These are phyloP conservation scores for Naganishia randhawae DNA, from an alignment of 768 basidiomycete species.

Conservation along the genomic window DNA sequence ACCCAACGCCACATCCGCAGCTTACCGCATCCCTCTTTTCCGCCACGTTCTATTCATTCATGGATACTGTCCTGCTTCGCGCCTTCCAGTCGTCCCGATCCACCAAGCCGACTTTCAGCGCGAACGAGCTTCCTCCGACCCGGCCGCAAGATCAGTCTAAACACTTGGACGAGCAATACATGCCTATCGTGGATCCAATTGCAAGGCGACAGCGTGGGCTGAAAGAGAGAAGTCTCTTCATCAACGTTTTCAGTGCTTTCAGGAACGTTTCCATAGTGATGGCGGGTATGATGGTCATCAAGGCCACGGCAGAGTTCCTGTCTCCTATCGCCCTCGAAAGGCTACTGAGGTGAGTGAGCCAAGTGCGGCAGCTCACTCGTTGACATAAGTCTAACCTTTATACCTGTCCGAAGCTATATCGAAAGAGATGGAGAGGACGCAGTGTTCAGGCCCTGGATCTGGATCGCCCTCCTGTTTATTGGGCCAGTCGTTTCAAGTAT, in stretches of 20 bases:
- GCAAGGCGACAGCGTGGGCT: slow-evolving; percentile 43
- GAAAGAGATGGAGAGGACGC: slow-evolving; percentile 53
- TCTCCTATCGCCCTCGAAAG: slow-evolving; percentile 52
- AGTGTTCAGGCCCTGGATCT: slow-evolving; percentile 64
- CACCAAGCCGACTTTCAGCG: slow-evolving; percentile 39
- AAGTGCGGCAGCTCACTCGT: slow-evolving; percentile 42
- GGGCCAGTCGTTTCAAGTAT: slow-evolving; percentile 49
- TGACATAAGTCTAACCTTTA: neutral
- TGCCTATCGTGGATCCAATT: slow-evolving; percentile 52
- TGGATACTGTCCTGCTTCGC: slow-evolving; percentile 54
- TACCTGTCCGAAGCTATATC: neutral
- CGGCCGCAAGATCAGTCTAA: slow-evolving; percentile 53
- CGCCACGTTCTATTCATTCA: slow-evolving; percentile 56
- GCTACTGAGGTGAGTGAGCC: slow-evolving; percentile 52
- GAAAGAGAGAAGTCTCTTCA: slow-evolving; percentile 55
- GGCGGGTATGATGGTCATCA: slow-evolving; percentile 25
- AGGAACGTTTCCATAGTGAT: slow-evolving; percentile 34
- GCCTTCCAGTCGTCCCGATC: slow-evolving; percentile 42
- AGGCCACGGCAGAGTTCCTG: slow-evolving; percentile 47
- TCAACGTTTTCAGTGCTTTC: slow-evolving; percentile 53
- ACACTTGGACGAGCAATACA: slow-evolving; percentile 47
- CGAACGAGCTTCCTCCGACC: slow-evolving; percentile 52
- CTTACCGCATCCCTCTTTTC: slow-evolving; percentile 58
- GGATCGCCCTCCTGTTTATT: slow-evolving; percentile 57
- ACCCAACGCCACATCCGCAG: slow-evolving; percentile 52